Percentiles rank a stretch among this genome's conserved stretches.
Evolutionary conservation across 768 basidiomycete genomes (phyloP).

Genomic region (Rhodocollybia butyracea): DNA sequence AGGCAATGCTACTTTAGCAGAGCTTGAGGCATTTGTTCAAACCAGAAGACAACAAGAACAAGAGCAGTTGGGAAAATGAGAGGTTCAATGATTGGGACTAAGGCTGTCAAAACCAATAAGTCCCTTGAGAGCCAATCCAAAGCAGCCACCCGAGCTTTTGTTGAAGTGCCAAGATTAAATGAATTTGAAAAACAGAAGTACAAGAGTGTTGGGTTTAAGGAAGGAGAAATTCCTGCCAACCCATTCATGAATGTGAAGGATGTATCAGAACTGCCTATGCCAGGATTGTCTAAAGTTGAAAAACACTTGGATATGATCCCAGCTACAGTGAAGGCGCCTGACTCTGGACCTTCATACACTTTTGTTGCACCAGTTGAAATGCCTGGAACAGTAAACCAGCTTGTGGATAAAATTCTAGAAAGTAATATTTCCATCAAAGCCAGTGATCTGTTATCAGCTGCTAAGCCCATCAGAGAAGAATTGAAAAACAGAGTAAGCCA

Average conservation of each 20-base stretch:
- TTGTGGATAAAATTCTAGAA: neutral
- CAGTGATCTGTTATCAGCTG: neutral
- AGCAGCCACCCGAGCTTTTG: neutral
- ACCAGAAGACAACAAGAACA: neutral
- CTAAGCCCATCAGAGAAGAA: neutral
- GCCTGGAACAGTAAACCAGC: neutral
- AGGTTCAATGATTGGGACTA: neutral
- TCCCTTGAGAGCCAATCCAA: neutral
- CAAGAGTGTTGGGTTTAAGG: neutral
- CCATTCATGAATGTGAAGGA: neutral
- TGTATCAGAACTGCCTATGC: neutral
- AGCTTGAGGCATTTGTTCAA: neutral
- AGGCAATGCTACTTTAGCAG: neutral
- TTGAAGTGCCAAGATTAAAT: too few species aligned
- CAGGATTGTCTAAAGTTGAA: neutral
- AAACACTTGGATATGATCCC: neutral
- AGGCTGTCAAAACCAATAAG: neutral
- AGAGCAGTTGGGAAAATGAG: neutral
- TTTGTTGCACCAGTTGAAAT: neutral
- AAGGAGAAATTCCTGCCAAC: neutral
- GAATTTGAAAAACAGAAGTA: neutral
- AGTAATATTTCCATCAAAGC: neutral
- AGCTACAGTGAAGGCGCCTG: neutral
- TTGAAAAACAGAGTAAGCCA: neutral
- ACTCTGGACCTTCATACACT: neutral